phyloP scores from a whole-genome alignment of 1,139 yeast species.

The Debaryomyces nepalensis region DNA sequence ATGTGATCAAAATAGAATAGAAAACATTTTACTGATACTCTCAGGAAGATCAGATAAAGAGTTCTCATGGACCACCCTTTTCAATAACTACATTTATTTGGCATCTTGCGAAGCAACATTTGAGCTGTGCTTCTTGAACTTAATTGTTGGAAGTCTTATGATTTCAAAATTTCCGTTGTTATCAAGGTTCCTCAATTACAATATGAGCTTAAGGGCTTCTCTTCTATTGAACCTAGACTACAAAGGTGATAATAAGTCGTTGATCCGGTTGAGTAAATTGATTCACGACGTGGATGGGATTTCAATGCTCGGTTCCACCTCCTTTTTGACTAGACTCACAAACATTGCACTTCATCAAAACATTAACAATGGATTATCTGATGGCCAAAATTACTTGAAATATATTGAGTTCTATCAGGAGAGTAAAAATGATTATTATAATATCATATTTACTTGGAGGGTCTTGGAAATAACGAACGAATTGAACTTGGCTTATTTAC shows the following conservation, averaged over 20 bases:
- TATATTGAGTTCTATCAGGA: conserved; percentile 36
- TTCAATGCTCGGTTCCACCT: conserved; percentile 35
- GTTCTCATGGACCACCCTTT: conserved; percentile 22
- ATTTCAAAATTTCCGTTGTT: conserved; percentile 26
- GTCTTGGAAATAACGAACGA: conserved; percentile 41
- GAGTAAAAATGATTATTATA: conserved; percentile 29
- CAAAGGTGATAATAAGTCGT: conserved; percentile 29
- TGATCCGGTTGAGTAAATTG: conserved; percentile 31
- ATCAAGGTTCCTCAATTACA: conserved; percentile 27
- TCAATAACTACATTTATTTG: conserved; percentile 36
- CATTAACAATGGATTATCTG: conserved; percentile 30
- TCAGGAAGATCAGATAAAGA: conserved; percentile 24
- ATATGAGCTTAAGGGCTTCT: conserved; percentile 33
- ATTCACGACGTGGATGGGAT: conserved; percentile 40
- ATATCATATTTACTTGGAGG: conserved; percentile 42
- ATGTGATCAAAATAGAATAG: conserved; percentile 24
- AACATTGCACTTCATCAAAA: conserved; percentile 30
- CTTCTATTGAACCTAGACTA: conserved; percentile 39
- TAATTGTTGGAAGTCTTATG: conserved; percentile 37
- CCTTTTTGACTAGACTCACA: conserved; percentile 32
- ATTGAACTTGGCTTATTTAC: conserved; percentile 36
- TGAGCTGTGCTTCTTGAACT: conserved; percentile 41
- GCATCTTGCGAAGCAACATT: conserved; percentile 39
- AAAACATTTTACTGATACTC: conserved; percentile 28
- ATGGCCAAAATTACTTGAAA: conserved; percentile 36